phyloP scores from a whole-genome alignment of 495 filamentous ascomycete species.

The Aspergillus carlsbadensis region DNA sequence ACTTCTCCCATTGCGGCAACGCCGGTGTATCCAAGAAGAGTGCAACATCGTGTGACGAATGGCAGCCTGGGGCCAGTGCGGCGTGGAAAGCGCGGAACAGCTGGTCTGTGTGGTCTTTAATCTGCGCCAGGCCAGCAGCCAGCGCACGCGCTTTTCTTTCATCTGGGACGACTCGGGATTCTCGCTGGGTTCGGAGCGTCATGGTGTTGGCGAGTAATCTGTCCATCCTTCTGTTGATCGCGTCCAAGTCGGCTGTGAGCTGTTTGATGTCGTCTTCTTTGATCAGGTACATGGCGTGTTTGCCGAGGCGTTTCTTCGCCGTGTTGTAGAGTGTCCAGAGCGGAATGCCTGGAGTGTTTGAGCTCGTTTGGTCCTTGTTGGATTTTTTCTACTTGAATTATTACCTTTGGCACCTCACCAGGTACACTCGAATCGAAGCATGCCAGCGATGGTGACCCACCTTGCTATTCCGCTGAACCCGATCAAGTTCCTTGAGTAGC shows the following conservation, averaged over 20 bases:
- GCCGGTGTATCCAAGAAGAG: not conserved
- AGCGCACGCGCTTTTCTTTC: not conserved
- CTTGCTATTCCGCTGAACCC: not conserved
- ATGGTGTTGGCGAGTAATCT: not conserved
- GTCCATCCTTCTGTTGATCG: not conserved
- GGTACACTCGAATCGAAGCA: no score
- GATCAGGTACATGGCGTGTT: conserved; percentile 1
- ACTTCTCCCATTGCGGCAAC: not conserved
- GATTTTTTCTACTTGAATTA: not conserved
- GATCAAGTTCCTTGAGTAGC: not conserved
- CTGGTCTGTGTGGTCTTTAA: not conserved
- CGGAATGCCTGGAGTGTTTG: no score
- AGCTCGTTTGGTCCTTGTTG: not conserved
- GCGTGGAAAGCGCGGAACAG: conserved; percentile 1
- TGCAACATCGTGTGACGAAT: not conserved
- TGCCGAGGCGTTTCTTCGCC: not conserved
- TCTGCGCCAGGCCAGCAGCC: not conserved
- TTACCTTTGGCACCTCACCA: no score
- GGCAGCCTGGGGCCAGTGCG: not conserved
- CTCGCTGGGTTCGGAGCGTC: not conserved
- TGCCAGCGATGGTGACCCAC: not conserved
- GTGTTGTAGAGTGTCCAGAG: not conserved
- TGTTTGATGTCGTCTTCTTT: not conserved
- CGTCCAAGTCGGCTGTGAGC: not conserved
- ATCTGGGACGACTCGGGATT: not conserved